Percentiles rank a stretch among this genome's conserved stretches.
Evolutionary conservation across 2,329 filamentous ascomycete genomes (phyloP).

Genomic region (Colletotrichum phormii): DNA sequence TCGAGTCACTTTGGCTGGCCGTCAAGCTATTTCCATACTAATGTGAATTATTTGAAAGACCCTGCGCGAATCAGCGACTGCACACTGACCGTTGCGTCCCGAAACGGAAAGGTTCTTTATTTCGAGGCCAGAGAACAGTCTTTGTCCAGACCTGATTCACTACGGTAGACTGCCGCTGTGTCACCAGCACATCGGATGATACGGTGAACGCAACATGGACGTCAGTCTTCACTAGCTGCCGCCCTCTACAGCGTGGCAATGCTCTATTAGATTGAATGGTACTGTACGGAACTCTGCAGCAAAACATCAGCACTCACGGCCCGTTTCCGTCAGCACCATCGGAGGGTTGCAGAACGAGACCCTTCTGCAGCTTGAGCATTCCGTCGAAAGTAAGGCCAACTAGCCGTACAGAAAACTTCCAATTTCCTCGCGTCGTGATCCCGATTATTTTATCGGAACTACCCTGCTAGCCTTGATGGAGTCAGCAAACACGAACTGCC

Average conservation of each 20-base stretch:
- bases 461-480: background rate
- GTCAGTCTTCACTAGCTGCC: background rate
- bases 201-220: background rate
- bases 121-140: background rate
- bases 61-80: background rate
- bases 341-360: background rate
- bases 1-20: background rate
- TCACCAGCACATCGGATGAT: background rate
- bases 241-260: background rate
- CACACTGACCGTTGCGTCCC: background rate
- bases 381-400: background rate
- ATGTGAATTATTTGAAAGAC: background rate
- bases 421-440: background rate
- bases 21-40: slow-evolving; percentile 5
- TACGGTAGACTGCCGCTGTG: background rate
- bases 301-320: background rate
- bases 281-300: background rate
- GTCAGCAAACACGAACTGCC: background rate
- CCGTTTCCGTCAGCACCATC: background rate
- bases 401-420: too few relatives aligned
- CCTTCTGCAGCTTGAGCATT: background rate
- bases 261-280: background rate
- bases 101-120: background rate
- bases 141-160: background rate
- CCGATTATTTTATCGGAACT: background rate